phyloP scores from a whole-genome alignment of 495 filamentous ascomycete genomes.

The Paragyromitra xinjiangensis region DNA sequence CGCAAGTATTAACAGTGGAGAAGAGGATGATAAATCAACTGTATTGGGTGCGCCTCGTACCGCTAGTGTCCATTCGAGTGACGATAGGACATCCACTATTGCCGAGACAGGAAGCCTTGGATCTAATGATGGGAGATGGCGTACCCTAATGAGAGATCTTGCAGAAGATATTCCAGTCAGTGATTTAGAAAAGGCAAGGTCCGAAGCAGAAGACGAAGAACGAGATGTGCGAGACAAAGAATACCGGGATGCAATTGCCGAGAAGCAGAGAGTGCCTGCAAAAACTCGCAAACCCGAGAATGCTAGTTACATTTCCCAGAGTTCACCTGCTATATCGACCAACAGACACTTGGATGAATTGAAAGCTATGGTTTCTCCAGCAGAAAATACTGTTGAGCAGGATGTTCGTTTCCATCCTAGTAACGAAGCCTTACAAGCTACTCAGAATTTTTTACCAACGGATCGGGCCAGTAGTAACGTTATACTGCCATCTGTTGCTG shows the following conservation, averaged over 20 bases:
- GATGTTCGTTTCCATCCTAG: background rate
- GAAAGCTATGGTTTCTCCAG: background rate
- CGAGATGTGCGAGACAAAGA: background rate
- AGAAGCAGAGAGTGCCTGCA: background rate
- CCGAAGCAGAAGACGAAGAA: slow-evolving; percentile 23
- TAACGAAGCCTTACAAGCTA: background rate
- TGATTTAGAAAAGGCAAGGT: slow-evolving; percentile 13
- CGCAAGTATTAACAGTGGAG: background rate
- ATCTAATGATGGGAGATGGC: slow-evolving; percentile 15
- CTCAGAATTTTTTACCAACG: too few species aligned
- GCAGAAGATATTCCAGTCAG: background rate
- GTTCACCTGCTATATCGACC: background rate
- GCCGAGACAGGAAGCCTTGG: background rate
- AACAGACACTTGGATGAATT: background rate
- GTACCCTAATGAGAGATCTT: slow-evolving; percentile 10
- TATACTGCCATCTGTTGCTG: background rate
- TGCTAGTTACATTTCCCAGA: background rate
- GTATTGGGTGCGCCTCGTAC: slow-evolving; percentile 1
- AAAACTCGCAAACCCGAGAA: background rate
- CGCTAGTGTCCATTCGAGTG: background rate
- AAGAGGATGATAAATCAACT: slow-evolving; percentile 23
- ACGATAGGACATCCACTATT: slow-evolving; percentile 8
- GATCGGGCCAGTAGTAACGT: background rate
- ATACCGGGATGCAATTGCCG: slow-evolving; percentile 3
- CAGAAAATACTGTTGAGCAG: background rate